phyloP scores from a whole-genome alignment of 495 filamentous ascomycete species.

The Hyaloscypha hepaticicola region DNA sequence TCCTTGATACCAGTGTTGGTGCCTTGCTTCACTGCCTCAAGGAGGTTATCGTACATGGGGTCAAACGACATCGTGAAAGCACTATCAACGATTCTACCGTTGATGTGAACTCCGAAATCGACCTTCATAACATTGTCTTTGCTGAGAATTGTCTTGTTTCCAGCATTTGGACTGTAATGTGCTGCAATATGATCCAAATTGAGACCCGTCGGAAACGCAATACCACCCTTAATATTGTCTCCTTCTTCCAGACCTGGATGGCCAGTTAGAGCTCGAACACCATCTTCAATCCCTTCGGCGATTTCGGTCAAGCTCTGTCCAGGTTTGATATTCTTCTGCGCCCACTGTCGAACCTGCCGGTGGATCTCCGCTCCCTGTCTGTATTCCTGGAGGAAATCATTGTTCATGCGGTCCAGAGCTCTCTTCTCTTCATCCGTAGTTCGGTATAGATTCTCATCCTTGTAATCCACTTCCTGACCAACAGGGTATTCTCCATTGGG shows the following conservation, averaged over 20 bases:
- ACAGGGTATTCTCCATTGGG: conserved; percentile 70
- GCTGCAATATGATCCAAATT: conserved; percentile 86
- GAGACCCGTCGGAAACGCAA: conserved; percentile 87
- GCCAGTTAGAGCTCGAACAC: conserved; percentile 73
- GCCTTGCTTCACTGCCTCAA: conserved; percentile 78
- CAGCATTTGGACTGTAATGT: conserved; percentile 90
- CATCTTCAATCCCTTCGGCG: conserved; percentile 82
- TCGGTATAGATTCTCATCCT: conserved; percentile 74
- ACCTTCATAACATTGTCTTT: conserved; percentile 90
- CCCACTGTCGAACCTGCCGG: conserved; percentile 83
- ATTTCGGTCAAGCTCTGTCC: conserved; percentile 79
- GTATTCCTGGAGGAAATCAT: conserved; percentile 82
- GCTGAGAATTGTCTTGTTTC: conserved; percentile 78
- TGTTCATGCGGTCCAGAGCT: conserved; percentile 78
- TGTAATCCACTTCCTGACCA: conserved; percentile 77
- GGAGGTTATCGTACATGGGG: conserved; percentile 77
- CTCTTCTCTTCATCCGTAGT: conserved; percentile 87
- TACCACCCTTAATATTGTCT: conserved; percentile 73
- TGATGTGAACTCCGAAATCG: conserved; percentile 89
- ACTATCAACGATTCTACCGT: conserved; percentile 88
- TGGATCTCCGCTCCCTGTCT: conserved; percentile 86
- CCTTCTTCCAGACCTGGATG: conserved; percentile 79
- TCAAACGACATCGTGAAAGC: conserved; percentile 91
- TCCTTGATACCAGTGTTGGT: conserved; percentile 85
- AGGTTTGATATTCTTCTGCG: conserved; percentile 76